Conservation (phyloP, 225 moss, liverwort and hornwort species). For the Pleurozium schreberi region DNA sequence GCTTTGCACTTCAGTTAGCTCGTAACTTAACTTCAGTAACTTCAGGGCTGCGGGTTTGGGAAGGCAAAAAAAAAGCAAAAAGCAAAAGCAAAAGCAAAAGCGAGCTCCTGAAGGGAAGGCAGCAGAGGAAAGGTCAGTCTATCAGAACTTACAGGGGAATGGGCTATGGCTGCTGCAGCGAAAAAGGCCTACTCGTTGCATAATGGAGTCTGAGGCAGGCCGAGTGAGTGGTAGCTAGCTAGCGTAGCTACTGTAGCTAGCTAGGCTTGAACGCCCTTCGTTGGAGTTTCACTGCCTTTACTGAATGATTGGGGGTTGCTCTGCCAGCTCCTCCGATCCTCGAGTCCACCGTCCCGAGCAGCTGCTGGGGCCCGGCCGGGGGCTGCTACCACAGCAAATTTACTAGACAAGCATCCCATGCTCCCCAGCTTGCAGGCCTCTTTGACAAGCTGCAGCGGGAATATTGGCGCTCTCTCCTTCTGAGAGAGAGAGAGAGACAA, state of each 20-base stretch:
- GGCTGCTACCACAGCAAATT: not conserved
- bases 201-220: slow-evolving; percentile 5
- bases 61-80: not conserved
- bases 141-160: not conserved
- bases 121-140: not conserved
- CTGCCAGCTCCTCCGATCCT: not conserved
- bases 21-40: not conserved
- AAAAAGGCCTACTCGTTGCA: not conserved
- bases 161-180: not conserved
- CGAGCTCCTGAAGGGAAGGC: too few relatives aligned
- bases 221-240: not conserved
- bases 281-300: not conserved
- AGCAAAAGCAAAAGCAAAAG: too few relatives aligned
- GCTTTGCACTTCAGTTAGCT: not conserved
- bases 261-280: too few relatives aligned
- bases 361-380: slow-evolving; percentile 21
- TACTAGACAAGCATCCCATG: slow-evolving; percentile 12
- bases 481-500: not conserved
- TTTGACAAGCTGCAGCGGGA: slow-evolving; percentile 31
- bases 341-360: slow-evolving; percentile 5
- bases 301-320: slow-evolving; percentile 31
- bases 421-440: not conserved
- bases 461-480: not conserved
- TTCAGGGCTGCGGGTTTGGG: not conserved
- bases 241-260: too few relatives aligned